Evolutionary conservation across 2,329 filamentous ascomycete genomes (phyloP).

Genomic region (Paraphoma sp.): DNA sequence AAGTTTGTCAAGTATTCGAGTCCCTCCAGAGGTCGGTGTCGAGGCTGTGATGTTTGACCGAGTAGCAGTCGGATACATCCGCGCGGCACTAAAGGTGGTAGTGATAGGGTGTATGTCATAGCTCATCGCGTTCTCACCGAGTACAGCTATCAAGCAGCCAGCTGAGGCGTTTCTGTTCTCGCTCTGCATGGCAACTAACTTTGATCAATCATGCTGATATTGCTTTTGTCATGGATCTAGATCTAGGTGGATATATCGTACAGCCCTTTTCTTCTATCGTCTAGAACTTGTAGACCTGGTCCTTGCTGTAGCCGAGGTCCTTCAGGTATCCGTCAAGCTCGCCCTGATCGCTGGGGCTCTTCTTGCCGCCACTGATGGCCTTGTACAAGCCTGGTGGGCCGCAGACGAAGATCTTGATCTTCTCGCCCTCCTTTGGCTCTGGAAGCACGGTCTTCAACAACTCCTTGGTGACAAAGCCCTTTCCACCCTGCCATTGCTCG

Average conservation of each 20-base stretch:
- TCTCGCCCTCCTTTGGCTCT: constrained; percentile 81
- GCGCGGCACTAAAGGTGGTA: too few relatives aligned
- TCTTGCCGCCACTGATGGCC: constrained; percentile 87
- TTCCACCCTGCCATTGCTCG: constrained; percentile 76
- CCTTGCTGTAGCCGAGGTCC: constrained; percentile 82
- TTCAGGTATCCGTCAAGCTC: constrained; percentile 82
- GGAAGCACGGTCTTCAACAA: constrained; percentile 93
- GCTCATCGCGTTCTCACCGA: too few relatives aligned
- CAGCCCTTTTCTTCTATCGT: constrained; percentile 13
- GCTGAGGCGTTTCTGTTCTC: too few relatives aligned
- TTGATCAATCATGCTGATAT: background rate
- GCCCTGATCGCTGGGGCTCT: constrained; percentile 91
- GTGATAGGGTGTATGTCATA: too few relatives aligned
- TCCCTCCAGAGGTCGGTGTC: too few relatives aligned
- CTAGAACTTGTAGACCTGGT: constrained; percentile 86
- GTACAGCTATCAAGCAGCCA: too few relatives aligned
- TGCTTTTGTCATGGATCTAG: background rate
- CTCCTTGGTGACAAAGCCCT: constrained; percentile 87
- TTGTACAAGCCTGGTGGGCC: constrained; percentile 94
- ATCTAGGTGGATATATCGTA: constrained; percentile 30
- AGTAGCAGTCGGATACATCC: too few relatives aligned
- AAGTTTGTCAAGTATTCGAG: too few relatives aligned
- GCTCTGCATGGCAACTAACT: too few relatives aligned
- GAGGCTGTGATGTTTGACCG: too few relatives aligned
- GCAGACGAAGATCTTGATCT: constrained; percentile 97